Evolutionary conservation across 371 early-diverging fungal genomes (phyloP).

Genomic region (Mortierella sp.): DNA sequence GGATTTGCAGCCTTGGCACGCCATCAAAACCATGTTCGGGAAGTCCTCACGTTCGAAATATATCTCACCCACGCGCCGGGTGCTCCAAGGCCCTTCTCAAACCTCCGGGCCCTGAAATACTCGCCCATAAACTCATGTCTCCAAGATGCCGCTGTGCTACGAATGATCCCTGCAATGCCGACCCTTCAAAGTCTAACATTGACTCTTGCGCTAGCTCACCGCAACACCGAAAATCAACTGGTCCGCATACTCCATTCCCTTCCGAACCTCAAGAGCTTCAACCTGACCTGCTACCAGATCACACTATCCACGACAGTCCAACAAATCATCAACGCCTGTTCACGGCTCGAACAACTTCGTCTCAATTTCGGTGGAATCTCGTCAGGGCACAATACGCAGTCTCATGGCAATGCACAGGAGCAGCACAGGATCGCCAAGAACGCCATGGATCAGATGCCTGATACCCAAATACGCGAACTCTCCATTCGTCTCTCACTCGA

Average conservation of each 20-base stretch:
- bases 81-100: background rate
- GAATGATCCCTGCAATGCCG: background rate
- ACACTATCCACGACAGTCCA: background rate
- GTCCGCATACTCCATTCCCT: background rate
- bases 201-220: background rate
- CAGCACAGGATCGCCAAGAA: background rate
- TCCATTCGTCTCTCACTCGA: background rate
- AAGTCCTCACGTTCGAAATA: background rate
- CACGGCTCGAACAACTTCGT: background rate
- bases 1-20: background rate
- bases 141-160: background rate
- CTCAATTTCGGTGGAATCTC: background rate
- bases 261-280: background rate
- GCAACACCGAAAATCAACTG: background rate
- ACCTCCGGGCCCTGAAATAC: background rate
- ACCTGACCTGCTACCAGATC: slow-evolving; percentile 4
- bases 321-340: slow-evolving; percentile 6
- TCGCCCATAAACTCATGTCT: background rate
- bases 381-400: background rate
- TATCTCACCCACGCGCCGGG: background rate
- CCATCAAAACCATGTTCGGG: background rate
- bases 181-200: slow-evolving; percentile 2
- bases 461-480: background rate
- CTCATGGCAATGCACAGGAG: background rate
- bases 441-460: slow-evolving; percentile 4